A percentile compares a stretch with the other conserved stretches of the same genome.
These are phyloP conservation scores for Plasmodium yoelii DNA, from an alignment of 169 alveolate genomes.

Conservation along the genomic window DNA sequence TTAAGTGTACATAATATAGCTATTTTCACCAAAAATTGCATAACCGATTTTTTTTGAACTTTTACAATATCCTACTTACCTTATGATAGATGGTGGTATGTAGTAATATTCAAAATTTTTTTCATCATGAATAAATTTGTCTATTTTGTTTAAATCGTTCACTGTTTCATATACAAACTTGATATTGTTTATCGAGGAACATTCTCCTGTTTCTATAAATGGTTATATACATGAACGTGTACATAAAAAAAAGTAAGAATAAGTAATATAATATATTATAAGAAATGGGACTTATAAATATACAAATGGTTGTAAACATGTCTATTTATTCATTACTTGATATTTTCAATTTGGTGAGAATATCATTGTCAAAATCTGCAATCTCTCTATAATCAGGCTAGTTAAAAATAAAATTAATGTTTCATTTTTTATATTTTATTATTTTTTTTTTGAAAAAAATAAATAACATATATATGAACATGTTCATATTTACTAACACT, in stretches of 20 bases:
- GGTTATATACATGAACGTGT: neutral
- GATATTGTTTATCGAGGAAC: conserved; percentile 28
- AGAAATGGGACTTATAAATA: neutral
- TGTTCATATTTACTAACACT: conserved; percentile 33
- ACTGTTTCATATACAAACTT: conserved; percentile 22
- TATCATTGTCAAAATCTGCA: conserved; percentile 33
- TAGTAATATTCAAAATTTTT: conserved; percentile 40
- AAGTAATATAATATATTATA: neutral
- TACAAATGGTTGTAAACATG: no score
- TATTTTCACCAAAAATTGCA: neutral
- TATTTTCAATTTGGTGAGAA: conserved; percentile 31
- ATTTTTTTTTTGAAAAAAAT: neutral
- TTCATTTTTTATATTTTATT: neutral
- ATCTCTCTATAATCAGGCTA: conserved; percentile 16
- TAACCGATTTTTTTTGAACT: neutral
- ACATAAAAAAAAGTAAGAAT: neutral
- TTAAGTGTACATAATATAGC: neutral
- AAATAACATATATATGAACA: neutral
- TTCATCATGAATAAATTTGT: neutral
- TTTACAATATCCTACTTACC: neutral
- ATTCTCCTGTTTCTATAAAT: conserved; percentile 26
- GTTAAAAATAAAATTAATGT: conserved; percentile 6
- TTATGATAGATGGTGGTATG: conserved; percentile 49
- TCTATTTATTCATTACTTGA: conserved; percentile 19
- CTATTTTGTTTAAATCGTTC: neutral